These are phyloP conservation scores for Closterium sp. DNA, from an alignment of 139 green algal genomes.

Conservation along the genomic window DNA sequence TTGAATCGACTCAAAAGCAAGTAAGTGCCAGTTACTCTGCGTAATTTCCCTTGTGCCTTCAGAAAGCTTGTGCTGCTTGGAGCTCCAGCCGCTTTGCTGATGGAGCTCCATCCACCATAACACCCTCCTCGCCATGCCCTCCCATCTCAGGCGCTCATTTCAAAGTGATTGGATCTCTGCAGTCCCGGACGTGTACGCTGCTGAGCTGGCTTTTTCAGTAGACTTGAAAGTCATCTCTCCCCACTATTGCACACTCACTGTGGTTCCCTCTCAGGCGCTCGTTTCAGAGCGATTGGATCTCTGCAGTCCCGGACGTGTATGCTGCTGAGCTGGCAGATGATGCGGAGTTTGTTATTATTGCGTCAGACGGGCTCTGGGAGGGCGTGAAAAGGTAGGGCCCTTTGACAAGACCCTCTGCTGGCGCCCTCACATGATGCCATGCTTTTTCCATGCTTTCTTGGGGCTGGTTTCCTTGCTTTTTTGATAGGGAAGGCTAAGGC, in stretches of 20 bases:
- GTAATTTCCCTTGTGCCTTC: too few relatives aligned
- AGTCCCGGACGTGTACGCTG: neutral
- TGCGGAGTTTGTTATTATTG: neutral
- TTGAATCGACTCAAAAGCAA: too few relatives aligned
- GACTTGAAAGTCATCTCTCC: neutral
- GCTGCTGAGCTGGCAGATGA: neutral
- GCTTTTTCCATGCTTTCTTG: too few relatives aligned
- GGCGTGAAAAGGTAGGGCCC: neutral
- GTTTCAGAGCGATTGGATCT: neutral
- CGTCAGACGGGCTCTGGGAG: neutral
- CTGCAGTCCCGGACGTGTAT: neutral
- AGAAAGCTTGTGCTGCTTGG: too few relatives aligned
- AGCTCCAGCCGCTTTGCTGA: too few relatives aligned
- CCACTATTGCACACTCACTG: neutral
- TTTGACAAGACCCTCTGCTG: too few relatives aligned
- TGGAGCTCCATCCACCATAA: neutral
- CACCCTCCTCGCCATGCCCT: neutral
- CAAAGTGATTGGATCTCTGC: neutral
- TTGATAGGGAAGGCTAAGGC: too few relatives aligned
- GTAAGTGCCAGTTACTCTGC: too few relatives aligned
- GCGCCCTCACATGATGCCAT: too few relatives aligned
- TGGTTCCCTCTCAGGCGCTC: neutral
- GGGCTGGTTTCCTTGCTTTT: too few relatives aligned
- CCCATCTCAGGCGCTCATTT: neutral
- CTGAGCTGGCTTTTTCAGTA: neutral